phyloP scores from a whole-genome alignment of 768 basidiomycete species.

The Boletus rubescentipes region DNA sequence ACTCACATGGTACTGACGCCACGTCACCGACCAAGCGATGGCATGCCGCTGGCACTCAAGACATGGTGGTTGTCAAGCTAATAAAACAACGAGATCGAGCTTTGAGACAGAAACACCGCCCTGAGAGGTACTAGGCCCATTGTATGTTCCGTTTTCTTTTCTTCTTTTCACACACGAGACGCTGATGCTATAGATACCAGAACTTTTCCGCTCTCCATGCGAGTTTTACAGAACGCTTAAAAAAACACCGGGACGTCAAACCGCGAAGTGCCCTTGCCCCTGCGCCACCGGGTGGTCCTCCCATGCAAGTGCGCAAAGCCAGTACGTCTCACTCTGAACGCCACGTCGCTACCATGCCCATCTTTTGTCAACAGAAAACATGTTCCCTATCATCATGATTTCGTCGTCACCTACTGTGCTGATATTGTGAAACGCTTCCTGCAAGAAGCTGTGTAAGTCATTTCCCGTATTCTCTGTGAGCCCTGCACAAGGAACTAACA shows the following conservation, averaged over 20 bases:
- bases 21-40: too few relatives aligned
- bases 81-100: too few relatives aligned
- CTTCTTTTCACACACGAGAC: too few relatives aligned
- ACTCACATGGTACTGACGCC: too few relatives aligned
- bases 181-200: too few relatives aligned
- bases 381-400: slow-evolving; percentile 94
- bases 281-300: slow-evolving; percentile 34
- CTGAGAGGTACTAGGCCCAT: too few relatives aligned
- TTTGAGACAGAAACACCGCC: too few relatives aligned
- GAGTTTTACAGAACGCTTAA: slow-evolving; percentile 64
- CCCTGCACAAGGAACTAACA: neutral
- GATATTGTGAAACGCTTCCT: slow-evolving; percentile 93
- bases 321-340: slow-evolving; percentile 41
- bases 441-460: slow-evolving; percentile 74
- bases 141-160: too few relatives aligned
- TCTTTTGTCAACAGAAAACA: slow-evolving; percentile 49
- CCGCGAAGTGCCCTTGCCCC: slow-evolving; percentile 45
- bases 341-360: neutral
- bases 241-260: slow-evolving; percentile 68
- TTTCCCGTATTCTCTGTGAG: too few relatives aligned
- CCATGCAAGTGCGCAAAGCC: slow-evolving; percentile 61
- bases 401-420: slow-evolving; percentile 91
- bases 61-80: too few relatives aligned
- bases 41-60: too few relatives aligned
- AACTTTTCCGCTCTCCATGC: too few relatives aligned